phyloP scores from a whole-genome alignment of 1,284 basidiomycete species.

The Athelia psychrophila region DNA sequence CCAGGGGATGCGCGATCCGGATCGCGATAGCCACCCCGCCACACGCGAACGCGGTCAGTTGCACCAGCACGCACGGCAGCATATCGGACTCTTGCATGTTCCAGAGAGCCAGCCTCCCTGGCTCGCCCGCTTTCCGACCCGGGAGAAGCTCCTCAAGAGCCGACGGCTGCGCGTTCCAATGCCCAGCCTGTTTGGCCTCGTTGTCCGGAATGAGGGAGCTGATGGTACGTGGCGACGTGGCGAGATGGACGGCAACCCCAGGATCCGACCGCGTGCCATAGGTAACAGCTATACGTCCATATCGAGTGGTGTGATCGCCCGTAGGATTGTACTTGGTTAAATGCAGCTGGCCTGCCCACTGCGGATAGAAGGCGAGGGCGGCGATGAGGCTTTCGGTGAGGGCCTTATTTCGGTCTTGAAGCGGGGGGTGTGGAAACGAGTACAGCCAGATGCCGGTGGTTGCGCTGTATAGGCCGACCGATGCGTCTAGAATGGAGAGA shows the following conservation, averaged over 20 bases:
- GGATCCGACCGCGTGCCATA: conserved; percentile 34
- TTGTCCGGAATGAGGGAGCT: conserved; percentile 23
- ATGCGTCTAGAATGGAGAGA: no score
- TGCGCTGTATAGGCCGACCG: no score
- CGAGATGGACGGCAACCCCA: conserved; percentile 34
- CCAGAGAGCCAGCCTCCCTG: conserved; percentile 26
- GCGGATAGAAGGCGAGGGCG: conserved; percentile 33
- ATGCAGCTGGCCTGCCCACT: conserved; percentile 36
- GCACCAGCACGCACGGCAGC: conserved; percentile 29
- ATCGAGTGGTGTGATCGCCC: conserved; percentile 28
- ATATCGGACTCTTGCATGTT: conserved; percentile 18
- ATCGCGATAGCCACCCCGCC: conserved; percentile 25
- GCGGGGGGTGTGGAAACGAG: no score
- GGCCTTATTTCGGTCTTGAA: no score
- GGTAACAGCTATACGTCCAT: conserved; percentile 28
- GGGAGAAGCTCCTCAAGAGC: conserved; percentile 17
- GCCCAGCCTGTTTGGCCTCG: conserved; percentile 8
- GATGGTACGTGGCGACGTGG: conserved; percentile 13
- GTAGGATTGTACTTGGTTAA: conserved; percentile 23
- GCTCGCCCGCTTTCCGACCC: not conserved
- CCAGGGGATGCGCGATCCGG: conserved; percentile 34
- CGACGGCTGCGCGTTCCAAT: conserved; percentile 13
- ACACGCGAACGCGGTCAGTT: conserved; percentile 32
- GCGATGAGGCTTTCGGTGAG: conserved; percentile 23
- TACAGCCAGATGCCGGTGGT: no score